A percentile compares a stretch with the other conserved stretches of the same genome.
Evolutionary conservation across 2,329 filamentous ascomycete genomes (phyloP).

Genomic region (Aspergillus latus): DNA sequence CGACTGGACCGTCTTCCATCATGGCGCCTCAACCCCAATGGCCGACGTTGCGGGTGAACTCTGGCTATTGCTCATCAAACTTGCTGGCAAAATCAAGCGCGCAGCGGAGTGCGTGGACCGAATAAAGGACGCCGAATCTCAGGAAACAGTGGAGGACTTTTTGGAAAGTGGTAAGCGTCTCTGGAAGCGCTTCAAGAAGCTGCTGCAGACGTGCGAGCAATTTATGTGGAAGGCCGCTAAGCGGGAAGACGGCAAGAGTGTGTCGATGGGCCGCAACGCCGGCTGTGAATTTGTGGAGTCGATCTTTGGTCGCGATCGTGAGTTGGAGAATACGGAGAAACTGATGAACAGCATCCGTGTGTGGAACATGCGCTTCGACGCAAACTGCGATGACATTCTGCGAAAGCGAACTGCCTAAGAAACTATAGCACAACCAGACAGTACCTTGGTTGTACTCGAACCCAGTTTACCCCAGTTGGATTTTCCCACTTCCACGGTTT

Average conservation of each 20-base stretch:
- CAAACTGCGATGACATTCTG: constrained; percentile 91
- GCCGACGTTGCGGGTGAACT: constrained; percentile 90
- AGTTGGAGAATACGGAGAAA: constrained; percentile 85
- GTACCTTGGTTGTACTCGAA: neutral
- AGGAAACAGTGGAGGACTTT: constrained; percentile 85
- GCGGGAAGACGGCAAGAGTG: constrained; percentile 63
- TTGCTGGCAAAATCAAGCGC: constrained; percentile 90
- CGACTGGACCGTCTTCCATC: constrained; percentile 95
- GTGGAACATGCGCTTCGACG: constrained; percentile 93
- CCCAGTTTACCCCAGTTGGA: neutral
- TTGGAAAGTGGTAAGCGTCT: constrained; percentile 84
- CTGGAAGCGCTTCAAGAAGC: constrained; percentile 77
- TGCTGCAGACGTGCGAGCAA: constrained; percentile 87
- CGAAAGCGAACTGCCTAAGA: constrained; percentile 48
- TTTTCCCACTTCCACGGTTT: neutral
- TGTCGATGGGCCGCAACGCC: constrained; percentile 84
- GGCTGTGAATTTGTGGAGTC: constrained; percentile 95
- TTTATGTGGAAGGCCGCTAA: constrained; percentile 93
- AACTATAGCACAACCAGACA: constrained; percentile 7
- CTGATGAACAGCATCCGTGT: constrained; percentile 85
- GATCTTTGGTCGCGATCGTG: constrained; percentile 87
- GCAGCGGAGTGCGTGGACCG: constrained; percentile 74
- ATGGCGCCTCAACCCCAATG: constrained; percentile 78
- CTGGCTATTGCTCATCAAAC: constrained; percentile 91
- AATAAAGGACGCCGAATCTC: constrained; percentile 71